Percentiles rank a stretch among this genome's conserved stretches.
Evolutionary conservation across 192 early-diverging fungal species (phyloP).

Genomic region (Gaertneriomyces sp.): DNA sequence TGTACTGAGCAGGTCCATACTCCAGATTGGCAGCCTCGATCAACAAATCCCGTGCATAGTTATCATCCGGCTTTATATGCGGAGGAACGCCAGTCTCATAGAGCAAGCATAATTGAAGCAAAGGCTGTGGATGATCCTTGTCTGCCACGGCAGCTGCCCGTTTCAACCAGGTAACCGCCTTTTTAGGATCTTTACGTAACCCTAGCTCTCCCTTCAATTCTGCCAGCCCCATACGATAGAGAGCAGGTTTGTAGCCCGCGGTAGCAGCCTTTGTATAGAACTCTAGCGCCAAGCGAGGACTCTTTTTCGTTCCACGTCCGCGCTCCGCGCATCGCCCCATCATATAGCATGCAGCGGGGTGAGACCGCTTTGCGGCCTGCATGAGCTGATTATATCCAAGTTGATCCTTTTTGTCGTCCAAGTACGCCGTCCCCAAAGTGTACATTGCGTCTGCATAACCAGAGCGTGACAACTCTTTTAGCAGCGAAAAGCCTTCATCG

Average conservation of each 20-base stretch:
- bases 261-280: slow-evolving; percentile 73
- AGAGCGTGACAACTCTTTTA: slow-evolving; percentile 54
- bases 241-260: slow-evolving; percentile 58
- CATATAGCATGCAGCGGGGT: slow-evolving; percentile 63
- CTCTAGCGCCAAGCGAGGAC: slow-evolving; percentile 56
- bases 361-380: slow-evolving; percentile 65
- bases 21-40: slow-evolving; percentile 62
- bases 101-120: slow-evolving; percentile 70
- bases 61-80: slow-evolving; percentile 40
- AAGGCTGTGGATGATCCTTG: slow-evolving; percentile 59
- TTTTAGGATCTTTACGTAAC: slow-evolving; percentile 59
- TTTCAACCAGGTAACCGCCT: slow-evolving; percentile 78
- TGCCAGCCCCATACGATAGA: slow-evolving; percentile 72
- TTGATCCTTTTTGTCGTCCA: slow-evolving; percentile 51
- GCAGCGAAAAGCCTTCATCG: slow-evolving; percentile 65
- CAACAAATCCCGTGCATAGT: slow-evolving; percentile 55
- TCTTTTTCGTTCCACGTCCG: slow-evolving; percentile 60
- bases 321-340: slow-evolving; percentile 64
- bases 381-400: slow-evolving; percentile 70
- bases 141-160: slow-evolving; percentile 67
- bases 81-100: slow-evolving; percentile 66
- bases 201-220: slow-evolving; percentile 74
- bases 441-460: slow-evolving; percentile 66
- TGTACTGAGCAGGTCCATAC: slow-evolving; percentile 66
- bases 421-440: slow-evolving; percentile 38